Conservation (phyloP, 495 filamentous ascomycete species). For the Penicillium paradoxum region DNA sequence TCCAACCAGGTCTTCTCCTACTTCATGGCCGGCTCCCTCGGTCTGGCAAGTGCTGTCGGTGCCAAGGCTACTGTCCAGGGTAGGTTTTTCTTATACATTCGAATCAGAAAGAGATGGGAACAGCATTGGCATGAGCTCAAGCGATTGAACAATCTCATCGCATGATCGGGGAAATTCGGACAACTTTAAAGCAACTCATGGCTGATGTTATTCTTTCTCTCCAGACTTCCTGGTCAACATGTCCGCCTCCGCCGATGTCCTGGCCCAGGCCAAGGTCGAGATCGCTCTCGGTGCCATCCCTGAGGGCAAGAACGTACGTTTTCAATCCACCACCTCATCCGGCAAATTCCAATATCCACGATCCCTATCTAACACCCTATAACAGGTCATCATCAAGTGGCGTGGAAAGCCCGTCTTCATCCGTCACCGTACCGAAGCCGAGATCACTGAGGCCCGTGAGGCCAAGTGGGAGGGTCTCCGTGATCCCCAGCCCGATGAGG, state of each 20-base stretch:
- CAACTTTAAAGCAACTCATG: constrained; percentile 12
- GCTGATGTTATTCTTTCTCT: constrained; percentile 22
- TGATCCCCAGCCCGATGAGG: constrained; percentile 85
- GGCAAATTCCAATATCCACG: not conserved
- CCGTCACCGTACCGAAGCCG: constrained; percentile 87
- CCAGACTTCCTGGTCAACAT: constrained; percentile 99
- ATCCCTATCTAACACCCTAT: constrained; percentile 7
- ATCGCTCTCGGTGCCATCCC: constrained; percentile 87
- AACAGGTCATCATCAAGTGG: constrained; percentile 98
- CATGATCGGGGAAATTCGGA: constrained; percentile 1
- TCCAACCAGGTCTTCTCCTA: constrained; percentile 86
- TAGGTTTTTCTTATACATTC: constrained; percentile 44
- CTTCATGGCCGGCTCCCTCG: constrained; percentile 97
- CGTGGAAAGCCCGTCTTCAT: constrained; percentile 99
- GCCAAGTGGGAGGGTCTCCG: constrained; percentile 72
- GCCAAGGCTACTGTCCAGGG: constrained; percentile 97
- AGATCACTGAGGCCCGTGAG: constrained; percentile 80
- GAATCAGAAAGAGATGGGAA: not conserved
- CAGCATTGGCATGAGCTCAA: not conserved
- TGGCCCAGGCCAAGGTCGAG: constrained; percentile 99
- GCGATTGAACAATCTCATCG: not conserved
- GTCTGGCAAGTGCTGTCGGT: constrained; percentile 81
- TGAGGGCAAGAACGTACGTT: constrained; percentile 96
- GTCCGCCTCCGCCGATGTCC: constrained; percentile 97
- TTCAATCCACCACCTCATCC: not conserved